Percentiles rank a stretch among this genome's conserved stretches.
phyloP scores from a whole-genome alignment of 345 rosid genomes.

The Brassica incana region DNA sequence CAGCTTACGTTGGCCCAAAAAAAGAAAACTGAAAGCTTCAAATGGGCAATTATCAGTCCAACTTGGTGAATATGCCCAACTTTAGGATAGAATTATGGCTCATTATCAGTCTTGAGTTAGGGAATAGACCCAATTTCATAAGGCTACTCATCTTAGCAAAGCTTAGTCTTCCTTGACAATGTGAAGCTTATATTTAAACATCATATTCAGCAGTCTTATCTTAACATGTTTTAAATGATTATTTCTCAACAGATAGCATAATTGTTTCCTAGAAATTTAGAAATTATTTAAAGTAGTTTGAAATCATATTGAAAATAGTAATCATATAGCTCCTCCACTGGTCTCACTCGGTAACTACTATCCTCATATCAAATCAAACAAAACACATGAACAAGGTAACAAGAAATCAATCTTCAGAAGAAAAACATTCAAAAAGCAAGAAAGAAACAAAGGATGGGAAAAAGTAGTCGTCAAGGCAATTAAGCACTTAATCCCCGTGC shows the following conservation, averaged over 20 bases:
- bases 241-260: not conserved
- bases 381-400: not conserved
- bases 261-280: not conserved
- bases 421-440: not conserved
- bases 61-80: not conserved
- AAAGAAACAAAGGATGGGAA: not conserved
- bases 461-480: constrained; percentile 41
- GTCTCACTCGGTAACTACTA: constrained; percentile 34
- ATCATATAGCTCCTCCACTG: constrained; percentile 13
- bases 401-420: constrained; percentile 1
- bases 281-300: not conserved
- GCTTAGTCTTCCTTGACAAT: not conserved
- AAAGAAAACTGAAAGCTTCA: not conserved
- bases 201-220: not conserved
- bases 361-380: constrained; percentile 23
- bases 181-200: not conserved
- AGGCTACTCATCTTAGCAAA: not conserved
- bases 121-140: not conserved
- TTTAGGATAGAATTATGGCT: not conserved
- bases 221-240: not conserved
- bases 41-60: not conserved
- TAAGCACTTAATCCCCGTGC: constrained; percentile 43
- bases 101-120: not conserved
- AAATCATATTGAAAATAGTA: not conserved
- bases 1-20: not conserved